A percentile compares a stretch with the other conserved stretches of the same genome.
Evolutionary conservation across 2,329 filamentous ascomycete species (phyloP).

Genomic region (Emmonsia crescens): DNA sequence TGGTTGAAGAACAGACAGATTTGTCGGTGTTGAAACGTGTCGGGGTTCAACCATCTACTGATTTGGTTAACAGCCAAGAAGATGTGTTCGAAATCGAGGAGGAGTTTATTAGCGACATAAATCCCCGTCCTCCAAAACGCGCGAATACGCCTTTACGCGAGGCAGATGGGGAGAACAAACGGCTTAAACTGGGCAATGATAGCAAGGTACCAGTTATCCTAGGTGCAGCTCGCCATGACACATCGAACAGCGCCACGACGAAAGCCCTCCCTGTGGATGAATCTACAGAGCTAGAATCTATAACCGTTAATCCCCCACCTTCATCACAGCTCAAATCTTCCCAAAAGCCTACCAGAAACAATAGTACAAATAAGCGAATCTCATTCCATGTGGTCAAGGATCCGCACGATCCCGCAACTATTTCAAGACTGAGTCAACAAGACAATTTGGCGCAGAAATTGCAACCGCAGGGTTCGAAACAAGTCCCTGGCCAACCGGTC

Average conservation of each 20-base stretch:
- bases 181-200: conserved; percentile 2
- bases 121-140: conserved; percentile 17
- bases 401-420: conserved; percentile 53
- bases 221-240: not conserved
- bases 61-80: conserved; percentile 16
- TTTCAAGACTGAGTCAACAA: conserved; percentile 56
- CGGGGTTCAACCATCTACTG: conserved; percentile 19
- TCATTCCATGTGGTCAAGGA: conserved; percentile 71
- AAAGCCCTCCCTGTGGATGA: not conserved
- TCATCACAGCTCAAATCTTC: conserved; percentile 18
- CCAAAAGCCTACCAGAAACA: conserved; percentile 19
- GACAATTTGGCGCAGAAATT: conserved; percentile 31
- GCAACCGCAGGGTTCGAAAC: not conserved
- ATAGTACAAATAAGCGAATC: conserved; percentile 37
- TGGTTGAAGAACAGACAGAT: conserved; percentile 10
- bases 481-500: not conserved
- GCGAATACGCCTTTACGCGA: not conserved
- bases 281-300: not conserved
- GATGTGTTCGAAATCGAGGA: conserved; percentile 26
- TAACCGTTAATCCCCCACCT: conserved; percentile 10
- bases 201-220: not conserved
- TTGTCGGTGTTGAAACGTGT: conserved; percentile 20
- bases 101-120: conserved; percentile 20
- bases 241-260: no score
- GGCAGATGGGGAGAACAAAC: conserved; percentile 4